phyloP scores from a whole-genome alignment of 768 basidiomycete genomes.

The Tylopilus intermedius region DNA sequence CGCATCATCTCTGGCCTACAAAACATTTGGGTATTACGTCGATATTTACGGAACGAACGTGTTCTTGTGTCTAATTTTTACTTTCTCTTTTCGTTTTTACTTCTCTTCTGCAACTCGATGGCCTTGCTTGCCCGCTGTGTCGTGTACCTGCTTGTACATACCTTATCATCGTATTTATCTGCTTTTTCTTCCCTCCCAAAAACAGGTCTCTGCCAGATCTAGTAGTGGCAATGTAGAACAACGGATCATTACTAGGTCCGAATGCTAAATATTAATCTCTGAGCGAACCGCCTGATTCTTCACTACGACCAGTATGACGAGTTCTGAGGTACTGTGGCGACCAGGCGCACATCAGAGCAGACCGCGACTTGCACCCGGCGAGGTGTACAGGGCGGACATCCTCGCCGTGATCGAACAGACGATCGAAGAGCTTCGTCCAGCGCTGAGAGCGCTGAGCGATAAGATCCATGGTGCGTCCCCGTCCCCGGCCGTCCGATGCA shows the following conservation, averaged over 20 bases:
- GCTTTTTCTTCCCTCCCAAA: background rate
- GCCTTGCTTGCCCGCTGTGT: conserved; percentile 23
- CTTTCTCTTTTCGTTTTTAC: background rate
- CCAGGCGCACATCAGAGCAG: background rate
- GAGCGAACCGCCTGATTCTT: background rate
- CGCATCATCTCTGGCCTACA: conserved; percentile 13
- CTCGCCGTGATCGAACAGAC: conserved; percentile 55
- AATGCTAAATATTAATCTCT: background rate
- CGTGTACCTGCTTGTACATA: conserved; percentile 33
- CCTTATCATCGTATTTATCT: conserved; percentile 35
- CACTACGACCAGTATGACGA: background rate
- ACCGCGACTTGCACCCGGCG: background rate
- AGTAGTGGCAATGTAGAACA: conserved; percentile 8
- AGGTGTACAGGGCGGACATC: conserved; percentile 53
- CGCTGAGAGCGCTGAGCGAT: conserved; percentile 57
- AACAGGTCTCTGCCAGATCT: conserved; percentile 1
- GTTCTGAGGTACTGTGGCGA: background rate
- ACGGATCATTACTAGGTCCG: background rate
- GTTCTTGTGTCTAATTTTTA: conserved; percentile 5
- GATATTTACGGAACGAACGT: conserved; percentile 16
- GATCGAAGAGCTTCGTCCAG: conserved; percentile 47
- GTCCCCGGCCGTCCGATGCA: no score
- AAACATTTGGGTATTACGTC: conserved; percentile 3
- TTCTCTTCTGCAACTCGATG: conserved; percentile 9
- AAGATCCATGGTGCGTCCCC: conserved; percentile 60